Evolutionary conservation across 2,329 filamentous ascomycete genomes (phyloP), one percentile per base, ranked within the genome.

Genomic region (Dactylellina sp.): DNA sequence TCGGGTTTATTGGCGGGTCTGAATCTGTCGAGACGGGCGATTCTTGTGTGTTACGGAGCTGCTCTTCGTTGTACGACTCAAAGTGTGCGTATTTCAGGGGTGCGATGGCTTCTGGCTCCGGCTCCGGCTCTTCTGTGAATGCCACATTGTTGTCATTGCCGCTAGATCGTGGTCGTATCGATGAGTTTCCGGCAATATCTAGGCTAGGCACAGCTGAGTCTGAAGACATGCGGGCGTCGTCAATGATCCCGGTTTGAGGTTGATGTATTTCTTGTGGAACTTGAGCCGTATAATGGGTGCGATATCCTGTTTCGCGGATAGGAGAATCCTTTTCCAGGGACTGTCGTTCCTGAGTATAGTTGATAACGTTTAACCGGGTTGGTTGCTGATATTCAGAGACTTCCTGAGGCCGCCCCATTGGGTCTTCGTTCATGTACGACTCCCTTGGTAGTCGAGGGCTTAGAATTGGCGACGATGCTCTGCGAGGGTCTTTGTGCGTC

Each of bases 21-120:
- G 85, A 86, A 7, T 82, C 83, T 20, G 86, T 83, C 7, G 86
- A 87, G 76, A 86, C 86, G 35, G 84, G 82, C 7, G 87, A 89
- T 28, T 80, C 81, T 6, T 75, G 70, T 52, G 70, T 66, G 39
- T 56, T 66, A 50, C 70, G 70, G 35, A 74, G 49, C 40, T 74
- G 70, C 16, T 74, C 70, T 46, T 74, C 70, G 39, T 74, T 66
- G 70, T 61, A 66, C 22, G 61, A 61, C 32, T 65, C 61, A 32
- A 74, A 66, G 24, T 74, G 70, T 18, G 70, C 70, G 56, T 74
- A 74, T 52, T 65, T 74, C 24, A 74, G 53, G 11, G 70, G 70
- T 40, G 65, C 49, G 46, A 74, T 74, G 25, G 59, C 53, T 42
- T 57, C 50, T 46, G 61, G 55, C 50, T 74, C 70, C 11, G 40